phyloP scores from a whole-genome alignment of 1,139 yeast species.

The Kluyveromyces sp. region DNA sequence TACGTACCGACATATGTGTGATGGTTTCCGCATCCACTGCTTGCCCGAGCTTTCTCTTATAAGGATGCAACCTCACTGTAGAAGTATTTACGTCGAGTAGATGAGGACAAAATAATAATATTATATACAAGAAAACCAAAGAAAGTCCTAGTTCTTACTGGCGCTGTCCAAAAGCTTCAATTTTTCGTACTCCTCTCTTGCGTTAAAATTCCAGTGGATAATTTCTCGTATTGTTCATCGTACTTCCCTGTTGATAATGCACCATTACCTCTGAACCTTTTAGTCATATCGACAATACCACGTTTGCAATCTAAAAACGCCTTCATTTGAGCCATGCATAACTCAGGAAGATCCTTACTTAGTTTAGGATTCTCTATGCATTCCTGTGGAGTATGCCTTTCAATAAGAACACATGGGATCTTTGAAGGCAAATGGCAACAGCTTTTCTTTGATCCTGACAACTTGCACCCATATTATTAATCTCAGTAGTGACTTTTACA shows the following conservation, averaged over 20 bases:
- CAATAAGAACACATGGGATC: conserved; percentile 95
- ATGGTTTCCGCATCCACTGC: too few relatives aligned
- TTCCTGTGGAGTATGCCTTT: conserved; percentile 82
- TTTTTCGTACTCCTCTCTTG: conserved; percentile 70
- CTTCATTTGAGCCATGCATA: conserved; percentile 76
- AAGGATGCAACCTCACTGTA: too few relatives aligned
- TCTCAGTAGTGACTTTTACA: background rate
- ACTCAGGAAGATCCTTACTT: conserved; percentile 70
- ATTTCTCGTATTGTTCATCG: conserved; percentile 74
- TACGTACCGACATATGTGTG: too few relatives aligned
- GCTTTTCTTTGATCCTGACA: conserved; percentile 91
- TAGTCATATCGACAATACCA: conserved; percentile 82
- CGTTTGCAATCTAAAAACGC: conserved; percentile 84
- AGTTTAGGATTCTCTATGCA: conserved; percentile 79
- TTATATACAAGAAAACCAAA: background rate
- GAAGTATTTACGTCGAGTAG: too few relatives aligned
- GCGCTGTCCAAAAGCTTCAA: conserved; percentile 45
- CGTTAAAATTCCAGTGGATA: conserved; percentile 69
- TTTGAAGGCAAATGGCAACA: conserved; percentile 87
- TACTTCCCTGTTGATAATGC: conserved; percentile 87
- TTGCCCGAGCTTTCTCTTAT: too few relatives aligned
- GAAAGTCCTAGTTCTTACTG: conserved; percentile 13
- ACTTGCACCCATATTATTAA: conserved; percentile 38
- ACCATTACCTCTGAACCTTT: conserved; percentile 90
- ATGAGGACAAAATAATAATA: too few relatives aligned